A percentile compares a stretch with the other conserved stretches of the same genome.
Conservation (phyloP, 768 basidiomycete genomes). For the Dendrothele bispora region DNA sequence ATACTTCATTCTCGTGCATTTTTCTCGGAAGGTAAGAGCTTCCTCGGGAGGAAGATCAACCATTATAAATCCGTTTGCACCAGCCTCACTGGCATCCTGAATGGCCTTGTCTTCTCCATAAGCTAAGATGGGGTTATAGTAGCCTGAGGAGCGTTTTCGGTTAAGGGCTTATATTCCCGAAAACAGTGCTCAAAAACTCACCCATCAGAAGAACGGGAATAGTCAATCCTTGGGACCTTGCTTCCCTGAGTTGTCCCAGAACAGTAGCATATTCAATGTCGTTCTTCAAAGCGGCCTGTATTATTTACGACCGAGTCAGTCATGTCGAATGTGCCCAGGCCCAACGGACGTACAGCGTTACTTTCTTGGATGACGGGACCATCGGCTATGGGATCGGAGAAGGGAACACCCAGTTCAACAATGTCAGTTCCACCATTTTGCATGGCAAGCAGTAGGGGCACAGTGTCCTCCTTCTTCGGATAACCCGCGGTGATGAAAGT, state of each 20-base stretch:
- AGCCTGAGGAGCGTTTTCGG: constrained; percentile 60
- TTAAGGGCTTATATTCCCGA: neutral
- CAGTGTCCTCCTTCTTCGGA: constrained; percentile 76
- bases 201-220: constrained; percentile 94
- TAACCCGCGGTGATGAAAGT: constrained; percentile 96
- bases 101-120: constrained; percentile 96
- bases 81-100: constrained; percentile 83
- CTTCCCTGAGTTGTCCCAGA: constrained; percentile 73
- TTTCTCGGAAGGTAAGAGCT: constrained; percentile 84
- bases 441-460: constrained; percentile 87
- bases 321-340: neutral
- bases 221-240: constrained; percentile 78
- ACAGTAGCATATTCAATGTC: constrained; percentile 75
- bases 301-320: constrained; percentile 7
- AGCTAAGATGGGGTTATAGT: constrained; percentile 95
- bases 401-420: constrained; percentile 93
- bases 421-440: constrained; percentile 92
- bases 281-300: constrained; percentile 81
- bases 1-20: constrained; percentile 79
- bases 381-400: constrained; percentile 96
- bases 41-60: constrained; percentile 98
- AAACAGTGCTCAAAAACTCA: constrained; percentile 27
- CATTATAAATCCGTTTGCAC: constrained; percentile 96
- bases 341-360: constrained; percentile 71
- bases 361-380: constrained; percentile 91